Evolutionary conservation across 2,329 filamentous ascomycete genomes (phyloP).

Genomic region (Furcasterigmium sp.): DNA sequence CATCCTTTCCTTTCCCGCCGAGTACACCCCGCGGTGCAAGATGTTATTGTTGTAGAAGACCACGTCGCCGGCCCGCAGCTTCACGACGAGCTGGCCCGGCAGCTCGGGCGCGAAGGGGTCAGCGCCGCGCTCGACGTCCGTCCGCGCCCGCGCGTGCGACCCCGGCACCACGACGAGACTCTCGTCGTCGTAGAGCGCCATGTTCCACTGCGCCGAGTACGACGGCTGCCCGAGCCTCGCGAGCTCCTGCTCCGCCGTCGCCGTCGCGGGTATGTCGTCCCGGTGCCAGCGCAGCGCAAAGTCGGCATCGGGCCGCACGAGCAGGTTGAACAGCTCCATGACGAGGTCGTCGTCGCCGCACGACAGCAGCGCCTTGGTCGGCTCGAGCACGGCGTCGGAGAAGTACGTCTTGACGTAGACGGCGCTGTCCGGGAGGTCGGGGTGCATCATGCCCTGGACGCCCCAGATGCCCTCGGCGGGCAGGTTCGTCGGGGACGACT

Average conservation of each 20-base stretch:
- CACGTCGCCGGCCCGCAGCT: constrained; percentile 67
- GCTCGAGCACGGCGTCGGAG: constrained; percentile 53
- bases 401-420: constrained; percentile 70
- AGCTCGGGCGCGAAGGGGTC: constrained; percentile 58
- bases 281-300: constrained; percentile 82
- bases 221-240: constrained; percentile 53
- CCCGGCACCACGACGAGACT: constrained; percentile 74
- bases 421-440: constrained; percentile 55
- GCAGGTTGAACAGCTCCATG: constrained; percentile 85
- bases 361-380: constrained; percentile 60
- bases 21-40: constrained; percentile 66
- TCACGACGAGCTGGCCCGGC: constrained; percentile 60
- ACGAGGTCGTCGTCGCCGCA: constrained; percentile 59
- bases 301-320: constrained; percentile 65
- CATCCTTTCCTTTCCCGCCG: constrained; percentile 52
- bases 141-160: constrained; percentile 67
- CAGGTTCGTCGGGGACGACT: constrained; percentile 34
- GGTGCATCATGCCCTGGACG: constrained; percentile 79
- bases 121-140: constrained; percentile 61
- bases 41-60: constrained; percentile 93
- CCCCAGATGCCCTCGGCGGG: constrained; percentile 72
- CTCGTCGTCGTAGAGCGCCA: constrained; percentile 71
- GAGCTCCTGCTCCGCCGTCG: constrained; percentile 61
- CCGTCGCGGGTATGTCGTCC: constrained; percentile 71
- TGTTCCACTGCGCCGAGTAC: constrained; percentile 82